Conservation (phyloP, 768 basidiomycete species). For the Exidia glandulosa region DNA sequence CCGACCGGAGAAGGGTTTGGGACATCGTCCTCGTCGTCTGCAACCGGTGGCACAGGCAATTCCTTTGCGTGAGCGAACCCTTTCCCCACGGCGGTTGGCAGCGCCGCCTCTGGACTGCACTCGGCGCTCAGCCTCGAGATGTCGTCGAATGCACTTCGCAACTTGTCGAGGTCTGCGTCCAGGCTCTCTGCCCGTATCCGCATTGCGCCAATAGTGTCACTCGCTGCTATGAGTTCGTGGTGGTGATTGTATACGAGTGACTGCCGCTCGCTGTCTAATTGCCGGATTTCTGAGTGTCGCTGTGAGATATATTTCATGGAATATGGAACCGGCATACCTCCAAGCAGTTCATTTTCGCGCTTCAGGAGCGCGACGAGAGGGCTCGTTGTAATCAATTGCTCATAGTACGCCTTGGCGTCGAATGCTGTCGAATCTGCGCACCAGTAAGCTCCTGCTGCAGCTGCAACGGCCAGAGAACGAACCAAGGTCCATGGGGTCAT, state of each 20-base stretch:
- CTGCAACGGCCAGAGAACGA: constrained; percentile 4
- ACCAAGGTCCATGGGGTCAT: constrained; percentile 80
- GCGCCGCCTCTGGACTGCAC: background rate
- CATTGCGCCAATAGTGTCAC: constrained; percentile 82
- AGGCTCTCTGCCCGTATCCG: constrained; percentile 67
- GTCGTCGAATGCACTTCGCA: constrained; percentile 74
- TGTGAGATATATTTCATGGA: background rate
- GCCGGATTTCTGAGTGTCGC: constrained; percentile 58
- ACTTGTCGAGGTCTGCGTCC: constrained; percentile 71
- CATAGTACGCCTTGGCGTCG: constrained; percentile 75
- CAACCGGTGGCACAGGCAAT: background rate
- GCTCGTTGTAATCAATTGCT: constrained; percentile 74
- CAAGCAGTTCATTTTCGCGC: constrained; percentile 70
- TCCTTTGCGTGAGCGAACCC: background rate
- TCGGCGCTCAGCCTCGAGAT: constrained; percentile 71
- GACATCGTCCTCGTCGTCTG: background rate
- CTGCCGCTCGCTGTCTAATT: constrained; percentile 80
- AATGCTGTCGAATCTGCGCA: constrained; percentile 65
- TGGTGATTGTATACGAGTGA: constrained; percentile 92
- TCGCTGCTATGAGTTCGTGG: constrained; percentile 88
- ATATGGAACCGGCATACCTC: constrained; percentile 31
- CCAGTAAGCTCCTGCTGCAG: constrained; percentile 3
- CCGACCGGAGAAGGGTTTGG: no score
- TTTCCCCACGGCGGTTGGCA: background rate
- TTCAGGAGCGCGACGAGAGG: constrained; percentile 64